A percentile compares a stretch with the other conserved stretches of the same genome.
Conservation (phyloP, 2,329 filamentous ascomycete species). For the Exserohilum rostratum region DNA sequence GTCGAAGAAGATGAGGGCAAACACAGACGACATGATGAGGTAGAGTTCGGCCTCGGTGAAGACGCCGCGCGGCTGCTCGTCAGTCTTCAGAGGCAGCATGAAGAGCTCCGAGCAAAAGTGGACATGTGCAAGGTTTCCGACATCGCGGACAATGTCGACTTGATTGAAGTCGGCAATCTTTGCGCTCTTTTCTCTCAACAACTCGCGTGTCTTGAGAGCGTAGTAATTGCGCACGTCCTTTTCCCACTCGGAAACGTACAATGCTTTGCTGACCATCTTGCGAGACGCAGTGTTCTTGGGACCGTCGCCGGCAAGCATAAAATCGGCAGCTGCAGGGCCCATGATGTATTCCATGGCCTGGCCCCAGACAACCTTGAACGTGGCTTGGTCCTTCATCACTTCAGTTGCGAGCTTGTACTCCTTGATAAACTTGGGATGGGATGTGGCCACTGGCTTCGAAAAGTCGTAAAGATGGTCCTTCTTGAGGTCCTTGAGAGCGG, state of each 20-base stretch:
- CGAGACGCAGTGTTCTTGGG: slow-evolving; percentile 40
- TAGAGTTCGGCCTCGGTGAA: slow-evolving; percentile 63
- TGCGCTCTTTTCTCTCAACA: slow-evolving; percentile 70
- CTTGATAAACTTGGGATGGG: slow-evolving; percentile 60
- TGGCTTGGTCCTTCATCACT: slow-evolving; percentile 65
- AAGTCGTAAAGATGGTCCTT: slow-evolving; percentile 74
- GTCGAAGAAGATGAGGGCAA: slow-evolving; percentile 62
- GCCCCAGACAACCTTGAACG: slow-evolving; percentile 71
- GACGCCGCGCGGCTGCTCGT: slow-evolving; percentile 56
- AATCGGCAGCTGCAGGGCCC: slow-evolving; percentile 61
- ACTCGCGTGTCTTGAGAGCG: slow-evolving; percentile 63
- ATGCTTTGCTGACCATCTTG: slow-evolving; percentile 55
- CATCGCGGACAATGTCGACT: slow-evolving; percentile 70
- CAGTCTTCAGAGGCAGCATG: slow-evolving; percentile 62
- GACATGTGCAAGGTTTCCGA: slow-evolving; percentile 61
- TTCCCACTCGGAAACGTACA: slow-evolving; percentile 68
- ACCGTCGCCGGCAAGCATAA: slow-evolving; percentile 57
- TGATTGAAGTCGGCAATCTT: slow-evolving; percentile 67
- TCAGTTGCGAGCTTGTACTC: slow-evolving; percentile 66
- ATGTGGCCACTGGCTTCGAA: slow-evolving; percentile 61
- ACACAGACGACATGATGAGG: slow-evolving; percentile 59
- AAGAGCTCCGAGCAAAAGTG: slow-evolving; percentile 63
- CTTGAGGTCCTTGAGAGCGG: slow-evolving; percentile 71
- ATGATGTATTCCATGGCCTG: slow-evolving; percentile 68
- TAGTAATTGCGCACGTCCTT: slow-evolving; percentile 73